Evolutionary conservation across 73 alveolate genomes (phyloP).

Genomic region (Uronychia binucleata): DNA sequence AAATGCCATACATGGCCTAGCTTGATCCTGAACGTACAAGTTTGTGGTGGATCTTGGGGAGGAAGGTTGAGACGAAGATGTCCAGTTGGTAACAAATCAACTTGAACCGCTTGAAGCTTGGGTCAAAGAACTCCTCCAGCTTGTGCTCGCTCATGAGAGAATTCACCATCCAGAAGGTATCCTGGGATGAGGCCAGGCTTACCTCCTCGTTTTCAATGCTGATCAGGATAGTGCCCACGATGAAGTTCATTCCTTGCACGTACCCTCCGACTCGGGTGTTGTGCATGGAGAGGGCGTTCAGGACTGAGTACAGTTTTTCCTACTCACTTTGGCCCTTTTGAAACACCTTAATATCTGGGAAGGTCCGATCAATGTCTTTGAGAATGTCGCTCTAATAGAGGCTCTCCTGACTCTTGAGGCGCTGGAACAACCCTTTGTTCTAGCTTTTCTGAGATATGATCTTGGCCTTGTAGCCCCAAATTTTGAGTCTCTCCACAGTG

Average conservation of each 20-base stretch:
- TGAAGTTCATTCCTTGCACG: not conserved
- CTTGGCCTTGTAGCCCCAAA: not conserved
- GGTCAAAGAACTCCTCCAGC: not conserved
- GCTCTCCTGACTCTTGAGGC: not conserved
- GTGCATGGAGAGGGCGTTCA: not conserved
- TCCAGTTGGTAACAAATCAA: not conserved
- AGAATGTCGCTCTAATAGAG: not conserved
- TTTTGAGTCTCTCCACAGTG: not conserved
- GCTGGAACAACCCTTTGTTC: not conserved
- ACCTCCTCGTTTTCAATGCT: not conserved
- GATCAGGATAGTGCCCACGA: not conserved
- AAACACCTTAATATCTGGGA: not conserved
- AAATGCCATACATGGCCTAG: not conserved
- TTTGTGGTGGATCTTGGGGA: not conserved
- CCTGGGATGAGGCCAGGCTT: not conserved
- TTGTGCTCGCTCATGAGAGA: not conserved
- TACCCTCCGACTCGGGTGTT: not conserved
- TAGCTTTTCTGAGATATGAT: not conserved
- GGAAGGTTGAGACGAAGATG: not conserved
- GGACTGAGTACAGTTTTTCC: not conserved
- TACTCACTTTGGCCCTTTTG: not conserved
- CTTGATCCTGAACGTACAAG: not conserved
- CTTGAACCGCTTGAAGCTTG: not conserved
- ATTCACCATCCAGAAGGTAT: not conserved
- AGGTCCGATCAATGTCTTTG: not conserved